Evolutionary conservation across 768 basidiomycete genomes (phyloP), one percentile per base, ranked within the genome.

Genomic region (Saitozyma podzolica): DNA sequence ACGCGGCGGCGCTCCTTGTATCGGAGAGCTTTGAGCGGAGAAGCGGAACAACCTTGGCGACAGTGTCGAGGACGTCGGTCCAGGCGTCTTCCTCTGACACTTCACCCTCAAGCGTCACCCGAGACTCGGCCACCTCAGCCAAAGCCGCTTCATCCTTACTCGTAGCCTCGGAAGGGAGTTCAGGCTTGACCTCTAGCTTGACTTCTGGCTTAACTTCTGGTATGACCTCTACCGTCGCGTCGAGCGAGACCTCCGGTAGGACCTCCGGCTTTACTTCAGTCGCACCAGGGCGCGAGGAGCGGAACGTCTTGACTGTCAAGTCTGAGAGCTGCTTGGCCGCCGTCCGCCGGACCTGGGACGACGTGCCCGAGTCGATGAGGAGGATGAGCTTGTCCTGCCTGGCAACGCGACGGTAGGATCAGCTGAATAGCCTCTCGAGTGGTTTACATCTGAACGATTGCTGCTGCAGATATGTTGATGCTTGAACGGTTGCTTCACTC

Each of bases 361-460:
- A 92, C 11, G 95, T 94, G 50, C 96, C 96, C 43, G 92, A 93
- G 79, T 97, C 94, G 65, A 99, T 86, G 50, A 99, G 85, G 73
- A 91, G 85, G 78, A 99, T 88, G 82, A 99, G 89, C 80, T 96
- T 88, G 85, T 98, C 96, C 83, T 97, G 87, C 83, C 94, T 95
- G 59, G 8, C 9, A 37, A 9, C 1, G n/a, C 54, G n/a, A 47
- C 40, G 37, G 51, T 37, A 51, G 41, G 29, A 41, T 56, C 50
- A 49, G 43, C 14, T 54, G 19, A 41, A 42, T n/a, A n/a, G n/a
- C n/a, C n/a, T n/a, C n/a, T n/a, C n/a, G n/a, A n/a, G n/a, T n/a
- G 50, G 19, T 47, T 19, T 37, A 10, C 40, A 5, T 39, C 16
- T 5, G 40, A 16, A 11, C 8, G 11, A 40, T 29, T 29, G 29